Evolutionary conservation across 2,329 filamentous ascomycete species (phyloP), one percentile per base, ranked within the genome.

Genomic region (Ophiocordyceps robertsii): DNA sequence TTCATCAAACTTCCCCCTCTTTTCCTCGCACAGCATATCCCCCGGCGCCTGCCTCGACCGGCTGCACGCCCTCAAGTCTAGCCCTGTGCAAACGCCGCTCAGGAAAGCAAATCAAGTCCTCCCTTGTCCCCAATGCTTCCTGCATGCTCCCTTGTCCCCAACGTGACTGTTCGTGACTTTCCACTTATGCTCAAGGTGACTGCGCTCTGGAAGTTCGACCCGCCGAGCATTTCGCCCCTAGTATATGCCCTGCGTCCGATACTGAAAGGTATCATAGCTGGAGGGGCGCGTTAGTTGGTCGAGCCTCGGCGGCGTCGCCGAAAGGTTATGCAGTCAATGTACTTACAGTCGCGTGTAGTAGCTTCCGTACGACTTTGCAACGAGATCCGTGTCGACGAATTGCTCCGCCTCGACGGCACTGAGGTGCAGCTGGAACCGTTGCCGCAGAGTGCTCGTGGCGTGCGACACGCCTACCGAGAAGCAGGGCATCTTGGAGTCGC

Each of bases 211-310:
- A 32, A 32, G 2, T 13, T 13, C n/a, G 16, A 36, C 33, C 24
- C 24, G 16, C 16, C 16, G 17, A 36, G 33, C n/a, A 11, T 10
- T 7, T 14, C 17, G 33, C 9, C 14, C 38, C 42, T 74, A 90
- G 63, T 90, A 90, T 63, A 90, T 90, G 51, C 84, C 85, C 63
- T 90, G 84, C 31, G 85, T 89, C 56, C 85, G 77, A 65, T 90
- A 90, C 67, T 90, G 84, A 67, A 88, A 90, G 47, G 83, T 86
- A 63, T 88, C 83, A 56, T 88, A 87, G 63, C 82, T 86, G 36
- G n/a, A 4, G 3, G 16, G 33, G 16, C 16, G 24, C 24, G 24
- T 27, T 7, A 27, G 24, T 27, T 9, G 24, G 24, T 7, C 24
- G 3, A 9, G 7, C 9, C 6, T 2, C 24, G 6, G 24, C 7